phyloP scores from a whole-genome alignment of 495 filamentous ascomycete species.

The Collariella sp. region DNA sequence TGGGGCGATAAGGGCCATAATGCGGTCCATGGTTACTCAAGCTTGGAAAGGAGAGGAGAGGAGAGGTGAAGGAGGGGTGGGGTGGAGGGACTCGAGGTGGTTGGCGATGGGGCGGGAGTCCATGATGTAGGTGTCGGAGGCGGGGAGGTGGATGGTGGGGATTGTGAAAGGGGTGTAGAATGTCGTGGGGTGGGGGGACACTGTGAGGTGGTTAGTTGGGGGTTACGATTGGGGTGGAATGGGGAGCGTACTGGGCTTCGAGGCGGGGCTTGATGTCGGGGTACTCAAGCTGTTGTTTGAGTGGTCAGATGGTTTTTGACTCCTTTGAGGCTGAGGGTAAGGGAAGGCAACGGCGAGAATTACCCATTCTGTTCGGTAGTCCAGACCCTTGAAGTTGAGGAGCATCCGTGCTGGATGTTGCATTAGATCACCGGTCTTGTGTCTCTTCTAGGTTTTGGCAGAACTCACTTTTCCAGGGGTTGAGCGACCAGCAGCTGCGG shows the following conservation, averaged over 20 bases:
- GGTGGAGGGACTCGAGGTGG: conserved; percentile 45
- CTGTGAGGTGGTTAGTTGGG: conserved; percentile 18
- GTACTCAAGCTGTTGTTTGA: conserved; percentile 39
- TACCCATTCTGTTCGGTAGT: conserved; percentile 56
- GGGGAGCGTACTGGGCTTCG: conserved; percentile 20
- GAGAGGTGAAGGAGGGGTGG: conserved; percentile 47
- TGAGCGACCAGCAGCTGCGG: conserved; percentile 46
- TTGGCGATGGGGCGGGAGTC: conserved; percentile 47
- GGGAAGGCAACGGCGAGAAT: neutral
- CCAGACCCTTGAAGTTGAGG: conserved; percentile 54
- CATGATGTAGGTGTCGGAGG: conserved; percentile 47
- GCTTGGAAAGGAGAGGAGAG: conserved; percentile 30
- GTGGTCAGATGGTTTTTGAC: neutral
- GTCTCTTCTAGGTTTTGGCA: neutral
- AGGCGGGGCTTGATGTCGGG: conserved; percentile 44
- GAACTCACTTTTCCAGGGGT: conserved; percentile 53
- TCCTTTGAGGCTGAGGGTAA: neutral
- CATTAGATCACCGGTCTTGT: neutral
- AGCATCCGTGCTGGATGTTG: conserved; percentile 41
- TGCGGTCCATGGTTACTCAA: conserved; percentile 19
- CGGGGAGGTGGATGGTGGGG: conserved; percentile 45
- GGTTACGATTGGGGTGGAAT: neutral
- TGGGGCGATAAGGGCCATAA: conserved; percentile 16
- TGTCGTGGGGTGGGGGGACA: conserved; percentile 13
- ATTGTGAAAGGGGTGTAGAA: conserved; percentile 38